Evolutionary conservation across 129 eudicot species (phyloP), one percentile per base, ranked within the genome.

Genomic region (Flaveria bidentis): DNA sequence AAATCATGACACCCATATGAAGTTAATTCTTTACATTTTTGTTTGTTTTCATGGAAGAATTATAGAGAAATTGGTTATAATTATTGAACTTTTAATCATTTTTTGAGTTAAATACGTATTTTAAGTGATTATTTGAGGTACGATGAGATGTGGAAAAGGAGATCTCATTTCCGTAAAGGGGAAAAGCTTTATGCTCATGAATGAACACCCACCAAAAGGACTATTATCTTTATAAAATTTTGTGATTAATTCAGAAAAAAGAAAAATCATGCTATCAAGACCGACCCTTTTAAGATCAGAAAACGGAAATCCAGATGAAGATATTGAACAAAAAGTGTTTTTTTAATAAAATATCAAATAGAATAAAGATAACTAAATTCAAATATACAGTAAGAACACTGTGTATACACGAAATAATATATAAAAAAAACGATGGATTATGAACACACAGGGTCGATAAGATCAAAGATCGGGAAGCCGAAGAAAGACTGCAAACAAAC

Each of bases 81-180:
- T 55, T 55, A 55, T 55, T 55, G 13, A 55, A 55, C 62, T 55
- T 55, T 55, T 53, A 53, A 53, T 53, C 11, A 53, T 53, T 53
- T 53, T 55, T 18, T 55, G 62, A 25, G 62, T 6, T 55, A 55
- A 55, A 55, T 9, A 45, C 49, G 78, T 63, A 65, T 53, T 74
- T 52, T n/a, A 33, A 69, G 72, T 70, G 72, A 55, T 80, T 86
- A 67, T 79, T 72, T 74, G 71, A 26, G 84, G 84, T 65, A 87
- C 87, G 93, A 84, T 87, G 91, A 86, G 85, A 82, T 82, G 91
- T 74, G 74, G 74, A 84, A 82, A 86, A 87, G 89, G 82, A 89
- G 90, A 90, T 87, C 89, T 84, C 84, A 85, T 89, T 87, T 86
- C 91, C 86, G 76, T 74, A 84, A 86, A 84, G 86, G 87, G 90